Evolutionary conservation across 768 basidiomycete species (phyloP).

Genomic region (Lepiota subincarnata): DNA sequence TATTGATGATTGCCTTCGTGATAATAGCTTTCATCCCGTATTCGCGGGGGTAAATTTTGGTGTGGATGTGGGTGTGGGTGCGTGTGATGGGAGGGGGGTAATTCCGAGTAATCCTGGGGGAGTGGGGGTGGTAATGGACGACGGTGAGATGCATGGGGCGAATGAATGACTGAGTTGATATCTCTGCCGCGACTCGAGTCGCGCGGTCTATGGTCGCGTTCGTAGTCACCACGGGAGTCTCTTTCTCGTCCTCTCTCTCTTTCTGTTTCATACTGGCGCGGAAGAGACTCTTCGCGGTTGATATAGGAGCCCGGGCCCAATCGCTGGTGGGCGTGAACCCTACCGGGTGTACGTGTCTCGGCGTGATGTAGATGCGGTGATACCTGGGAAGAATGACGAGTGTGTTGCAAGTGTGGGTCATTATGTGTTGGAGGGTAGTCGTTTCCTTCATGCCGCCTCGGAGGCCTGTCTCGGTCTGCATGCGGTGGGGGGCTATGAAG

Average conservation of each 20-base stretch:
- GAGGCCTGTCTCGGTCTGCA: conserved; percentile 39
- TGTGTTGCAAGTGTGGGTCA: conserved; percentile 14
- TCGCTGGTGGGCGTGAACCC: conserved; percentile 63
- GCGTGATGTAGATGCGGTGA: conserved; percentile 5
- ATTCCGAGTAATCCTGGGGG: conserved; percentile 27
- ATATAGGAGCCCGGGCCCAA: conserved; percentile 59
- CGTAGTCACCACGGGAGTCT: conserved; percentile 27
- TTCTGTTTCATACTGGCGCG: conserved; percentile 40
- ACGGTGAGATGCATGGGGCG: conserved; percentile 39
- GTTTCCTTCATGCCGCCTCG: conserved; percentile 40
- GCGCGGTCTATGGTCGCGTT: conserved; percentile 19
- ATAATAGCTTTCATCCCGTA: conserved; percentile 37
- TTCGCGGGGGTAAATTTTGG: conserved; percentile 16
- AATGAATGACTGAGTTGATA: conserved; percentile 26
- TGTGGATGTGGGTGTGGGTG: not conserved
- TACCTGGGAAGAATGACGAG: conserved; percentile 27
- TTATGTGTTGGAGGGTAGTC: conserved; percentile 10
- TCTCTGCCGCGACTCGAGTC: conserved; percentile 18
- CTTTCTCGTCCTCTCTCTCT: conserved; percentile 35
- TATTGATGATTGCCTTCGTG: conserved; percentile 25
- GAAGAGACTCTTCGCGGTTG: conserved; percentile 48
- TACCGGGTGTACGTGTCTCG: conserved; percentile 26
- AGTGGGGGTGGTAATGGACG: conserved; percentile 18
- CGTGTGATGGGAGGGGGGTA: conserved; percentile 14
- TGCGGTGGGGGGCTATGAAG: conserved; percentile 46